These are phyloP conservation scores for Phytophthora meadii DNA, from an alignment of 352 stramenopile species.

Conservation along the genomic window DNA sequence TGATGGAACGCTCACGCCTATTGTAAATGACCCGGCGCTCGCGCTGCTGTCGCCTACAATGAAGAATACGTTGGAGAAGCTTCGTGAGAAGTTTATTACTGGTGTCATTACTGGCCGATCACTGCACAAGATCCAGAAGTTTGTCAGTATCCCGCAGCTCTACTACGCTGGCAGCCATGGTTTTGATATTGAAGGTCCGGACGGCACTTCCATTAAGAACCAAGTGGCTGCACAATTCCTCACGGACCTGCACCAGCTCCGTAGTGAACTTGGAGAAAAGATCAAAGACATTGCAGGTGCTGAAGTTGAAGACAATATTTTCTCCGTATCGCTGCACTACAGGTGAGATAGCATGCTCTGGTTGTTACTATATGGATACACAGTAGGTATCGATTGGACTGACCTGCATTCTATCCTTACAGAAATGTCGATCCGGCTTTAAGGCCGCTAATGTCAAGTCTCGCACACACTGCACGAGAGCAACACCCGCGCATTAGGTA, in stretches of 20 bases:
- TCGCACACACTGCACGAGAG: constrained; percentile 48
- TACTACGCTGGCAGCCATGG: constrained; percentile 92
- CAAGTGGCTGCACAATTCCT: constrained; percentile 84
- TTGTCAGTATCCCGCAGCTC: constrained; percentile 87
- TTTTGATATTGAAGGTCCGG: constrained; percentile 88
- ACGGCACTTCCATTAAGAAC: constrained; percentile 85
- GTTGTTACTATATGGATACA: constrained; percentile 8
- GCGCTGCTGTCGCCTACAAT: constrained; percentile 73
- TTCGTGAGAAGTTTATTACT: constrained; percentile 84
- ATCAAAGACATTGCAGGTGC: constrained; percentile 64
- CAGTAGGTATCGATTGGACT: not conserved
- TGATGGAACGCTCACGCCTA: constrained; percentile 90
- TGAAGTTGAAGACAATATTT: constrained; percentile 91
- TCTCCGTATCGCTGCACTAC: constrained; percentile 91
- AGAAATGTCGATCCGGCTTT: constrained; percentile 66
- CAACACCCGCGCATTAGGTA: constrained; percentile 72
- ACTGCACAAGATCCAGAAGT: constrained; percentile 90
- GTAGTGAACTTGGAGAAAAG: constrained; percentile 52
- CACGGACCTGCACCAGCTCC: constrained; percentile 62
- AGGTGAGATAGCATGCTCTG: constrained; percentile 44
- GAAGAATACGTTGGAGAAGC: constrained; percentile 75
- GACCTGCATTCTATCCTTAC: not conserved
- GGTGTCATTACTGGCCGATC: constrained; percentile 89
- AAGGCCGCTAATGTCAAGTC: constrained; percentile 48
- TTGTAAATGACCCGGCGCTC: constrained; percentile 87